Conservation (phyloP, 176 grass and related monocot species). For the Carex myosuroides region DNA sequence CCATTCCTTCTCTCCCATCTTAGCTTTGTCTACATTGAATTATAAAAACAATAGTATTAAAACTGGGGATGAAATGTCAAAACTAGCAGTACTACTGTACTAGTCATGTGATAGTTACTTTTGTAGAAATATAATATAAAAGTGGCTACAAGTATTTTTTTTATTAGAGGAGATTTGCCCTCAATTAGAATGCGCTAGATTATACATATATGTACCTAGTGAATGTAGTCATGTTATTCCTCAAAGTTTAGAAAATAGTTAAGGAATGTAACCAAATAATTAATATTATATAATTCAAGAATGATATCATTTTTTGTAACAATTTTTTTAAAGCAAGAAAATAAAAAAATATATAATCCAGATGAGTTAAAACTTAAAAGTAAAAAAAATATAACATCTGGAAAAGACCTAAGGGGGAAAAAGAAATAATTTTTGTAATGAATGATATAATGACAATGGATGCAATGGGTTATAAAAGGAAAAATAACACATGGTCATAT, state of each 20-base stretch:
- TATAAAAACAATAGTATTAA: neutral
- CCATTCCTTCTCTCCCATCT: constrained; percentile 32
- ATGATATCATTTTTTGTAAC: neutral
- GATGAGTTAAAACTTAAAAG: neutral
- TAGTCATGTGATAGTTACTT: neutral
- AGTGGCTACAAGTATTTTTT: too few species aligned
- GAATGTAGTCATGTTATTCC: neutral
- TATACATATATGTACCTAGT: neutral
- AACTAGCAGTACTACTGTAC: neutral
- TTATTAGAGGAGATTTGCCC: neutral
- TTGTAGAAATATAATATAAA: neutral
- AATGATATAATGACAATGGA: neutral
- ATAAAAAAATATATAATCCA: neutral
- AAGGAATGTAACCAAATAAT: neutral
- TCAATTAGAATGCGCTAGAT: neutral
- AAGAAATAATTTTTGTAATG: neutral
- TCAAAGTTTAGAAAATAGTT: neutral
- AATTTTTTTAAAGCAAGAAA: neutral
- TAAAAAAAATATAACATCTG: neutral
- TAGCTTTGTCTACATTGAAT: constrained; percentile 17
- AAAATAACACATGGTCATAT: neutral
- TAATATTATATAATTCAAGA: neutral
- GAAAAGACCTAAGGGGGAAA: neutral
- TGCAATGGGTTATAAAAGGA: neutral
- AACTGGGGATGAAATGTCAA: neutral